phyloP scores from a whole-genome alignment of 768 basidiomycete species.

The Tremella fuciformis region DNA sequence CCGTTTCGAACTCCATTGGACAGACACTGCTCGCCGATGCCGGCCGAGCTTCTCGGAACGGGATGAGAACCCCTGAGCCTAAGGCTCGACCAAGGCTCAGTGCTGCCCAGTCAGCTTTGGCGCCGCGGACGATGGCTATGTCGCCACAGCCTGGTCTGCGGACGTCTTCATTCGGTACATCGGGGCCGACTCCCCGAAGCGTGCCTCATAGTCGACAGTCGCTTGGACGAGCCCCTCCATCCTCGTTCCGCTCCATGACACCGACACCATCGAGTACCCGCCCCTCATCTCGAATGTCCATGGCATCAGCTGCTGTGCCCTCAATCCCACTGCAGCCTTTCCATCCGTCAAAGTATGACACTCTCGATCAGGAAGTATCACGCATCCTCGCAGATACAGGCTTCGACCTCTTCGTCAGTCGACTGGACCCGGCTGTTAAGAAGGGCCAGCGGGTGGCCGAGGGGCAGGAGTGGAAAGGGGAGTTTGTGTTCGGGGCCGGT shows the following conservation, averaged over 20 bases:
- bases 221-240: constrained; percentile 20
- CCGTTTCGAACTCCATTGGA: neutral
- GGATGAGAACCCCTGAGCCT: constrained; percentile 14
- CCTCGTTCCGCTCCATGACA: constrained; percentile 34
- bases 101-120: neutral
- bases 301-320: constrained; percentile 15
- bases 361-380: constrained; percentile 29
- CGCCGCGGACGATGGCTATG: neutral
- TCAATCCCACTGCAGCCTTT: constrained; percentile 27
- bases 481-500: constrained; percentile 41
- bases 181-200: constrained; percentile 6
- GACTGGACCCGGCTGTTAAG: constrained; percentile 34
- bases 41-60: neutral
- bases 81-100: neutral
- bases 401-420: constrained; percentile 29
- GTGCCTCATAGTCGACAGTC: neutral
- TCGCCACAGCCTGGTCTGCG: constrained; percentile 4
- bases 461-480: constrained; percentile 47
- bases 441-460: constrained; percentile 32
- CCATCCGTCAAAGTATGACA: constrained; percentile 34
- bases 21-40: neutral
- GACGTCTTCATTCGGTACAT: neutral
- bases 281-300: constrained; percentile 26
- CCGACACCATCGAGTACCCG: constrained; percentile 29
- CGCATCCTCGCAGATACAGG: constrained; percentile 17